A percentile compares a stretch with the other conserved stretches of the same genome.
phyloP scores from a whole-genome alignment of 371 early-diverging fungal species.

The Mortierella sp. region DNA sequence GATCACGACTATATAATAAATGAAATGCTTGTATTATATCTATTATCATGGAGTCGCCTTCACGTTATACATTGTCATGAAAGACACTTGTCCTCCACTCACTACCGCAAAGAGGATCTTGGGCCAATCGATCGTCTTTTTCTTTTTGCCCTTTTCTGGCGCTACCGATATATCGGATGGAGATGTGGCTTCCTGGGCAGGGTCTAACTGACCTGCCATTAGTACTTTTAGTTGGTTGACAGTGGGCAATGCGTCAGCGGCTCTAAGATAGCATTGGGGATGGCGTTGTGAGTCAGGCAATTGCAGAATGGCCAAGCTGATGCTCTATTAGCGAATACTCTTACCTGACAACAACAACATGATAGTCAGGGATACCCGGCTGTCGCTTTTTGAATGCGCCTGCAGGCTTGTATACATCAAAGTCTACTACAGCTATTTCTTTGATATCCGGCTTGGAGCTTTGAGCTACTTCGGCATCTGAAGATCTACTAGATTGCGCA shows the following conservation, averaged over 20 bases:
- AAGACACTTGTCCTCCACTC: conserved; percentile 48
- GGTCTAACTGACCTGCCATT: conserved; percentile 30
- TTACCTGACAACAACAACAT: conserved; percentile 53
- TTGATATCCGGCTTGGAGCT: not conserved
- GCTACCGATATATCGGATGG: not conserved
- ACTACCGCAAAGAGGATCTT: conserved; percentile 48
- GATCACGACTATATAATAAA: conserved; percentile 7
- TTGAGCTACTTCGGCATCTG: not conserved
- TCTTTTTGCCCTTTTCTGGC: conserved; percentile 23
- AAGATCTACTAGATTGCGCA: not conserved
- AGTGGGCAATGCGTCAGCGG: conserved; percentile 9
- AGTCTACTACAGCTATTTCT: conserved; percentile 42
- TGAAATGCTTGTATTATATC: not conserved
- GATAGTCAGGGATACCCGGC: conserved; percentile 65
- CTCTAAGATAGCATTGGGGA: not conserved
- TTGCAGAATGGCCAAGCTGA: not conserved
- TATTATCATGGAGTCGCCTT: conserved; percentile 7
- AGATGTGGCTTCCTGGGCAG: not conserved
- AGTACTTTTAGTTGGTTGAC: conserved; percentile 11
- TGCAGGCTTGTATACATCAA: conserved; percentile 67
- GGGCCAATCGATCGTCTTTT: conserved; percentile 30
- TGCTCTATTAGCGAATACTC: conserved; percentile 29
- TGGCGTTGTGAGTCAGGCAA: not conserved
- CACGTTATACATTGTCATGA: conserved; percentile 28
- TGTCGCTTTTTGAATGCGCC: conserved; percentile 65